phyloP scores from a whole-genome alignment of 2,329 filamentous ascomycete species.

The Celoporthe dispersa region DNA sequence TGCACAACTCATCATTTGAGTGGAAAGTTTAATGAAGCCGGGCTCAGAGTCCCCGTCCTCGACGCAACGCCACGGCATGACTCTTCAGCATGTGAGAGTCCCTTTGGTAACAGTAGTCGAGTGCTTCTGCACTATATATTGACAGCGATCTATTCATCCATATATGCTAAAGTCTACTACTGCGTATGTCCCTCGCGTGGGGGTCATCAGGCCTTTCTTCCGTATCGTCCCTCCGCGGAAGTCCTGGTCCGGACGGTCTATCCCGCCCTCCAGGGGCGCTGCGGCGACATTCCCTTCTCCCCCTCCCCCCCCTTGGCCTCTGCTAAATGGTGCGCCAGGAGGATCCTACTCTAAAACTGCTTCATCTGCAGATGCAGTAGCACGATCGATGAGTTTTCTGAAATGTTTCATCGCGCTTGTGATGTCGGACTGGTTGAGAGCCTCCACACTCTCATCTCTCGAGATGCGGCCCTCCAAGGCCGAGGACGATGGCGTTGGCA shows the following conservation, averaged over 20 bases:
- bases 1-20: not conserved
- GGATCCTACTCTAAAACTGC: too few species aligned
- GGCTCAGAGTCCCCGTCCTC: not conserved
- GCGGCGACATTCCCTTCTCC: not conserved
- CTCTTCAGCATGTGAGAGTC: not conserved
- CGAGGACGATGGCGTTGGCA: conserved; percentile 1
- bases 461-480: not conserved
- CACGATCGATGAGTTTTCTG: not conserved
- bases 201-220: not conserved
- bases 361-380: not conserved
- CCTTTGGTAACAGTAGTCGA: not conserved
- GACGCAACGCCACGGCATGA: not conserved
- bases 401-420: not conserved
- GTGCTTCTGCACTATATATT: not conserved
- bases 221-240: not conserved
- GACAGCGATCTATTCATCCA: not conserved
- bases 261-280: not conserved
- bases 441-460: not conserved
- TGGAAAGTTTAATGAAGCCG: not conserved
- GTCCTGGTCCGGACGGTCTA: not conserved
- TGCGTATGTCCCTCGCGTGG: not conserved
- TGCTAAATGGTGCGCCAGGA: not conserved
- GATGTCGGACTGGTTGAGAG: not conserved
- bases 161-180: not conserved
- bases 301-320: not conserved